phyloP scores from a whole-genome alignment of 176 grass and related monocot species.

The Cymbopogon citratus region DNA sequence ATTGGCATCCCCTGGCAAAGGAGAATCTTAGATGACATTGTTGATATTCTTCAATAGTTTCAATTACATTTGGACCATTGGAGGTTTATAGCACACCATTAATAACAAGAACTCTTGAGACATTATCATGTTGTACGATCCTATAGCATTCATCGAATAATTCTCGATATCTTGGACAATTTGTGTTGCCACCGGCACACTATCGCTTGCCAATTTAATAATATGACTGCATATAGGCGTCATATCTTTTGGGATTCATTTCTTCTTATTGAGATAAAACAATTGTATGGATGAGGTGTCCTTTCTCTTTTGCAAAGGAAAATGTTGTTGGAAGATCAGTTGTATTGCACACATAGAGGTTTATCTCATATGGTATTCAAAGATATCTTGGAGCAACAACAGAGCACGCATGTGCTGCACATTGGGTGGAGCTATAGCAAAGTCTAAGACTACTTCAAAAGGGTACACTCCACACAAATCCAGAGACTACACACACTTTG shows the following conservation, averaged over 20 bases:
- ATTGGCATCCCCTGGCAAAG: neutral
- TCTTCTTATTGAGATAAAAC: neutral
- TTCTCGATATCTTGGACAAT: neutral
- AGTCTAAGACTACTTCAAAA: conserved; percentile 27
- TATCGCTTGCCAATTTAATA: neutral
- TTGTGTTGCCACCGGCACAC: neutral
- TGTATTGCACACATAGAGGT: conserved; percentile 18
- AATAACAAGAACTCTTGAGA: neutral
- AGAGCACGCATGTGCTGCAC: conserved; percentile 38
- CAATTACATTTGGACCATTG: conserved; percentile 10
- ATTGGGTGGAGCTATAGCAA: conserved; percentile 37
- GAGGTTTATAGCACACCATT: neutral
- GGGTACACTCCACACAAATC: conserved; percentile 36
- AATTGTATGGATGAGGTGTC: neutral
- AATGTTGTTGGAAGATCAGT: conserved; percentile 12
- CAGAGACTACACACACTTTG: conserved; percentile 1
- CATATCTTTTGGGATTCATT: neutral
- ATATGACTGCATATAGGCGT: neutral
- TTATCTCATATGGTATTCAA: conserved; percentile 28
- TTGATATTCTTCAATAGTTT: neutral
- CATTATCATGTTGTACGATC: neutral
- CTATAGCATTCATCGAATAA: neutral
- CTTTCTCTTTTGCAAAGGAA: neutral
- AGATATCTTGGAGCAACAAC: conserved; percentile 28
- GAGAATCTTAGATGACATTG: neutral